These are phyloP conservation scores for Cercospora berteroae DNA, from an alignment of 2,329 filamentous ascomycete species.

Conservation along the genomic window DNA sequence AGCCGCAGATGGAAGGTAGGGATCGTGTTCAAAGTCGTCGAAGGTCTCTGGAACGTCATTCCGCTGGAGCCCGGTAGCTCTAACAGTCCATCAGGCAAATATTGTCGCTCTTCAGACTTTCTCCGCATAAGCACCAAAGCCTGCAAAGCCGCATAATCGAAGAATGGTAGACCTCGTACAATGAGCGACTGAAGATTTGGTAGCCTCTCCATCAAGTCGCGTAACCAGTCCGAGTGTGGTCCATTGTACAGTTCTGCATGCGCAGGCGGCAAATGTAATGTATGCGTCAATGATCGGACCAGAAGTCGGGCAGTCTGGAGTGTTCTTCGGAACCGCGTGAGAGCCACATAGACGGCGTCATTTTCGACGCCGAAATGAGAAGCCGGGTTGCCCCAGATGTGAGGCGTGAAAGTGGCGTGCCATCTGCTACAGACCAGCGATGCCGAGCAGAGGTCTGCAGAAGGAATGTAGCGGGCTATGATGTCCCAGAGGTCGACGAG, in stretches of 20 bases:
- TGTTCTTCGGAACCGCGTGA: slow-evolving; percentile 59
- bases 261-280: slow-evolving; percentile 59
- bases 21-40: not conserved
- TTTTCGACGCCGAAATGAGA: slow-evolving; percentile 61
- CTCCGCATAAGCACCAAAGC: slow-evolving; percentile 39
- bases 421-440: slow-evolving; percentile 57
- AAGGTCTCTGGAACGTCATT: slow-evolving; percentile 23
- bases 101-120: slow-evolving; percentile 35
- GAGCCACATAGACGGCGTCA: slow-evolving; percentile 60
- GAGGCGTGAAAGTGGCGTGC: slow-evolving; percentile 58
- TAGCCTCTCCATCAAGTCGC: slow-evolving; percentile 57
- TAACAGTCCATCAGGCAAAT: slow-evolving; percentile 23
- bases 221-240: slow-evolving; percentile 58
- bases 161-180: slow-evolving; percentile 59
- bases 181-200: slow-evolving; percentile 60
- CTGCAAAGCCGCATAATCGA: slow-evolving; percentile 58
- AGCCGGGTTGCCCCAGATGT: slow-evolving; percentile 62
- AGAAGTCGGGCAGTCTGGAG: slow-evolving; percentile 53
- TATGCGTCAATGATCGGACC: slow-evolving; percentile 59
- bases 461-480: slow-evolving; percentile 57
- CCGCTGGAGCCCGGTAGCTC: slow-evolving; percentile 38
- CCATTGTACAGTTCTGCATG: slow-evolving; percentile 61
- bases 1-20: slow-evolving; percentile 52
- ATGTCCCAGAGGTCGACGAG: slow-evolving; percentile 56
- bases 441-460: slow-evolving; percentile 55